Conservation (phyloP, 2,329 filamentous ascomycete species). For the Nothopassalora personata region DNA sequence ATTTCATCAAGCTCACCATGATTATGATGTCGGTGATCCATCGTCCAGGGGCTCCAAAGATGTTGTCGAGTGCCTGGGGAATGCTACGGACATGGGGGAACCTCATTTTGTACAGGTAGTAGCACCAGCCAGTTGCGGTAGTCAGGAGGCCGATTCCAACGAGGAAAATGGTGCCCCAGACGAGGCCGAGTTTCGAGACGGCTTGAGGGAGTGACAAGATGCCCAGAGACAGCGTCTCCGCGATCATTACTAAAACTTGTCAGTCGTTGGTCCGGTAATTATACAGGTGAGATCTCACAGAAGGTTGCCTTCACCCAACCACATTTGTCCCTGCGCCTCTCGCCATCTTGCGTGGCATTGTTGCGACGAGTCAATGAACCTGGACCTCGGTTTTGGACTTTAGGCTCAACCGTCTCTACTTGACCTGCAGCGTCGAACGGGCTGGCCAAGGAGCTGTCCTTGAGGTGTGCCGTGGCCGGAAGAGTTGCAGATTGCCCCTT, state of each 20-base stretch:
- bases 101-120: conserved; percentile 53
- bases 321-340: background rate
- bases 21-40: conserved; percentile 55
- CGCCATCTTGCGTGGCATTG: background rate
- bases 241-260: conserved; percentile 42
- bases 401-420: background rate
- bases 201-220: conserved; percentile 52
- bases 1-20: background rate
- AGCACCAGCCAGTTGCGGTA: conserved; percentile 58
- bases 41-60: conserved; percentile 56
- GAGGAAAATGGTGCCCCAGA: conserved; percentile 48
- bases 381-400: no score
- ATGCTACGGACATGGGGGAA: conserved; percentile 60
- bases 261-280: background rate
- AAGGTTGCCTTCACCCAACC: conserved; percentile 5
- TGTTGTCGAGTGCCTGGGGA: conserved; percentile 60
- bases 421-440: background rate
- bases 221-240: conserved; percentile 55
- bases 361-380: background rate
- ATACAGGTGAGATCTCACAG: background rate
- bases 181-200: conserved; percentile 46
- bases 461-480: background rate
- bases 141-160: conserved; percentile 50
- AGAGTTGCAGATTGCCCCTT: background rate
- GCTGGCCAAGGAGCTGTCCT: background rate